phyloP scores from a whole-genome alignment of 495 filamentous ascomycete genomes.

The Evernia prunastri region DNA sequence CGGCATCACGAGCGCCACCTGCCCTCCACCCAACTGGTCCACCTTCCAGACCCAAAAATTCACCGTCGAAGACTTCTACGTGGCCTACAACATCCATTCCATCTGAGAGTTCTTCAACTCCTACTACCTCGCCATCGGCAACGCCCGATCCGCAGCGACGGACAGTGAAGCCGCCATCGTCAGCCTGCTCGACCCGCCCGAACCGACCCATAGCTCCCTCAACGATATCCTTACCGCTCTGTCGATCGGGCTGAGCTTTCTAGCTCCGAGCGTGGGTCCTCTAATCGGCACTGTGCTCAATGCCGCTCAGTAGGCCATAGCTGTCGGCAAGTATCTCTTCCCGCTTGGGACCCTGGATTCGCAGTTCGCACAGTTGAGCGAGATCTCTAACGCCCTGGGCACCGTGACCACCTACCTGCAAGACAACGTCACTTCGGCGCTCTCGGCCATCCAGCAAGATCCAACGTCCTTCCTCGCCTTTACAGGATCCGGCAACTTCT shows the following conservation, averaged over 20 bases:
- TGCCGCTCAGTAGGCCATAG: neutral
- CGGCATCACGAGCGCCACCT: constrained; percentile 10
- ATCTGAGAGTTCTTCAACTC: constrained; percentile 19
- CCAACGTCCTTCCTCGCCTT: constrained; percentile 9
- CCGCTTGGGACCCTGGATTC: constrained; percentile 5
- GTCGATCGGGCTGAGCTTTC: constrained; percentile 10
- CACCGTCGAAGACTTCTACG: constrained; percentile 14
- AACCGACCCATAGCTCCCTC: neutral
- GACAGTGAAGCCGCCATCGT: constrained; percentile 11
- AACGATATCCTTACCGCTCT: constrained; percentile 18
- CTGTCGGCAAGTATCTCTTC: constrained; percentile 12
- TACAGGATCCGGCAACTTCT: constrained; percentile 4
- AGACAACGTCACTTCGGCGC: constrained; percentile 8
- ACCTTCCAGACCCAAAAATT: neutral
- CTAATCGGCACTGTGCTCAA: constrained; percentile 1
- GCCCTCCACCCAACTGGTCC: constrained; percentile 11
- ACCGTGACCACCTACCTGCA: constrained; percentile 10
- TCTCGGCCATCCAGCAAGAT: constrained; percentile 11
- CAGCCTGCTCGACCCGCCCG: constrained; percentile 11
- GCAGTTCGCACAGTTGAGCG: constrained; percentile 5
- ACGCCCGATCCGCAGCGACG: constrained; percentile 8
- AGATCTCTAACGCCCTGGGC: constrained; percentile 6
- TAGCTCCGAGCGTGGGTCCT: neutral
- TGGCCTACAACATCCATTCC: constrained; percentile 20
- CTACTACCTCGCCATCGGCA: constrained; percentile 16